phyloP scores from a whole-genome alignment of 1,139 yeast genomes.

The Zygosaccharomyces pseudobailii region DNA sequence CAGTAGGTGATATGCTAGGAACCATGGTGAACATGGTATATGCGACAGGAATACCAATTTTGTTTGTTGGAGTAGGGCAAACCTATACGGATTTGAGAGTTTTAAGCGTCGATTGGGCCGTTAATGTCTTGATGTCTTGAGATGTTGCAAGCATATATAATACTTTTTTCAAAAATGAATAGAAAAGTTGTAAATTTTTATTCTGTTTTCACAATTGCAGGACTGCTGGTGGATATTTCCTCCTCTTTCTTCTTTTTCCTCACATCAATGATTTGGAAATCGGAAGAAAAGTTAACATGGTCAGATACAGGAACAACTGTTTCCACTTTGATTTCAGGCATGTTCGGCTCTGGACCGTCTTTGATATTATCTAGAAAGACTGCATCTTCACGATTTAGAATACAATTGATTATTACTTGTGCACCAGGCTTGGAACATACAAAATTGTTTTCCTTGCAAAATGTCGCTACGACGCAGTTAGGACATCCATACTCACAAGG shows the following conservation, averaged over 20 bases:
- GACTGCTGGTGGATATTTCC: slow-evolving; percentile 10
- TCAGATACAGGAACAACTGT: slow-evolving; percentile 54
- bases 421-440: slow-evolving; percentile 90
- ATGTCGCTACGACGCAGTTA: slow-evolving; percentile 65
- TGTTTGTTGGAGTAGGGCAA: slow-evolving; percentile 96
- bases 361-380: slow-evolving; percentile 43
- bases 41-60: slow-evolving; percentile 91
- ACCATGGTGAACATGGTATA: slow-evolving; percentile 97
- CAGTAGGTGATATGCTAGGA: slow-evolving; percentile 95
- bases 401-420: slow-evolving; percentile 55
- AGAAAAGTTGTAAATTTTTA: neutral
- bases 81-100: slow-evolving; percentile 92
- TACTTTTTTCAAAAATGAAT: neutral
- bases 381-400: slow-evolving; percentile 46
- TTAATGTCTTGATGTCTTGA: slow-evolving; percentile 67
- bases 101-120: slow-evolving; percentile 91
- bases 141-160: neutral
- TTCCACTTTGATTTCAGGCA: slow-evolving; percentile 64
- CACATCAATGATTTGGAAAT: slow-evolving; percentile 53
- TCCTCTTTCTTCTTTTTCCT: slow-evolving; percentile 32
- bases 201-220: slow-evolving; percentile 11
- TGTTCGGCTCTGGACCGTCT: slow-evolving; percentile 80
- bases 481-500: slow-evolving; percentile 88
- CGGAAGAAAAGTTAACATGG: slow-evolving; percentile 53
- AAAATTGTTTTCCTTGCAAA: slow-evolving; percentile 73